Conservation (phyloP, 1,284 basidiomycete genomes). For the Agroathelia rolfsii region DNA sequence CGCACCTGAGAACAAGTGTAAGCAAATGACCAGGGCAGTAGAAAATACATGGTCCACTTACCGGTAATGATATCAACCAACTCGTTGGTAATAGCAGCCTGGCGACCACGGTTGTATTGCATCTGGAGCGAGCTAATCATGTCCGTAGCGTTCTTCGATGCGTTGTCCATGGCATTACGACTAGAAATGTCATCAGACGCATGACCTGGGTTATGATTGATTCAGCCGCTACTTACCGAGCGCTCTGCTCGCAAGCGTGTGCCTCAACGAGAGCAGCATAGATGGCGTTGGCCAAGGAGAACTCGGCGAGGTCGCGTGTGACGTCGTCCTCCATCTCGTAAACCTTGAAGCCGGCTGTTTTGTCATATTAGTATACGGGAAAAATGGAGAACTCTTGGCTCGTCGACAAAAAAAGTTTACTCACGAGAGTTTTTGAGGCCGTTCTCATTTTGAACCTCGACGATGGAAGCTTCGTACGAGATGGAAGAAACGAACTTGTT, state of each 20-base stretch:
- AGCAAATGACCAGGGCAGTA: too few species aligned
- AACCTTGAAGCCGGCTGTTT: slow-evolving; percentile 78
- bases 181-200: slow-evolving; percentile 25
- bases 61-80: slow-evolving; percentile 92
- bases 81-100: slow-evolving; percentile 96
- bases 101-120: slow-evolving; percentile 98
- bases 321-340: slow-evolving; percentile 97
- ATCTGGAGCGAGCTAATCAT: slow-evolving; percentile 84
- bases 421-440: slow-evolving; percentile 69
- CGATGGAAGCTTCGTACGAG: slow-evolving; percentile 76
- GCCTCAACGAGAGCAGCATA: slow-evolving; percentile 92
- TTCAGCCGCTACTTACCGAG: slow-evolving; percentile 70
- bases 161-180: slow-evolving; percentile 99
- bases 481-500: slow-evolving; percentile 95
- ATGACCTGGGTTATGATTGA: neutral
- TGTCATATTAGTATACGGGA: too few species aligned
- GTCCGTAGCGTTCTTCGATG: slow-evolving; percentile 94
- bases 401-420: slow-evolving; percentile 22
- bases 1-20: neutral
- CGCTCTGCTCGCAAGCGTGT: slow-evolving; percentile 91
- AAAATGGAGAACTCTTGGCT: slow-evolving; percentile 5
- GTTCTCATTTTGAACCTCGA: slow-evolving; percentile 77
- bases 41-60: too few species aligned
- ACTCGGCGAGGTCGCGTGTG: slow-evolving; percentile 91
- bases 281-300: slow-evolving; percentile 94